Base-by-base conservation (phyloP, 441 rosid genomes). In the Macaranga tanarius region DNA sequence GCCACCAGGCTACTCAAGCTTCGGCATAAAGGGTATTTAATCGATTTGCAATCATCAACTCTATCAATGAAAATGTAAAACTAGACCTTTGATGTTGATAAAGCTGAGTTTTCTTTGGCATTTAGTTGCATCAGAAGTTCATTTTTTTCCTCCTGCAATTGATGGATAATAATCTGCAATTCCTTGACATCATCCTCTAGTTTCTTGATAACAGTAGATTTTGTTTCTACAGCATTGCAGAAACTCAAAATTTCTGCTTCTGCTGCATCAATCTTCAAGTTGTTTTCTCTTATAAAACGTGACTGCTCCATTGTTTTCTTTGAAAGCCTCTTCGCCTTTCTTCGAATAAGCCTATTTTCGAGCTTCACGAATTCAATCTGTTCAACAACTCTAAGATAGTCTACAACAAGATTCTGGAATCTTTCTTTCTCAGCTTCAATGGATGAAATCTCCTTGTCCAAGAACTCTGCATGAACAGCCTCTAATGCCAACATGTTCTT, bases 381-480 rank as follows among this genome's bases (percentile, higher is more conserved):
- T 79, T 81, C 80, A 51, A 79, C 75, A 38, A 81, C 62, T 73
- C 76, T 81, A 15, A 83, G 62, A 76, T 78, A 86, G 48, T 81
- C 81, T 10, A 62, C 74, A 40, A 75, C 81, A 73, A 88, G 73
- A 67, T 66, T 75, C 70, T 80, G 80, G 7, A 76, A 56, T 69
- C 91, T 83, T 76, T 72, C 82, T 9, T 75, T 77, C 77, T 85
- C 91, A 10, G 80, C 84, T 70, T 87, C 89, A 77, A 79, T 77
- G 13, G 74, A 81, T 3, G 69, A 75, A 73, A 86, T 69, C 80
- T 91, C 91, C 79, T 71, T 77, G 10, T 78, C 82, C 85, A 86
- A 52, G 67, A 77, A 83, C 52, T 82, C 86, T 12, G 84, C 78
- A 19, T 73, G 79, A 45, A 85, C 72, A 67, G 69, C 75, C 77